Conservation (phyloP, 208 protist genomes). For the Trypanosomatidae sp. region DNA sequence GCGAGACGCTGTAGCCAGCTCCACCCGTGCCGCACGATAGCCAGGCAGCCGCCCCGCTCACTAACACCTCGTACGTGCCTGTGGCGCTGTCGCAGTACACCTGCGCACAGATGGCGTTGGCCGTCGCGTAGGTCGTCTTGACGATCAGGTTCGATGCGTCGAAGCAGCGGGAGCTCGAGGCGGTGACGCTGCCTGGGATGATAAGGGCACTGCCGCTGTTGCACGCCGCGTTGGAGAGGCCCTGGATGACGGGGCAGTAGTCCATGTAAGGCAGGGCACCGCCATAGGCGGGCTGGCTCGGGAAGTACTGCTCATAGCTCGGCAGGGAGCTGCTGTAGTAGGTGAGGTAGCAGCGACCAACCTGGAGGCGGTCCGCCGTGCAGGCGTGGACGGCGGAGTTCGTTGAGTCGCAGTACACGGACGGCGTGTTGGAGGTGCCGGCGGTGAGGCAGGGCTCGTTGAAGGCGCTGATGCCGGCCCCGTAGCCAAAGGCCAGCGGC, state of each 20-base stretch:
- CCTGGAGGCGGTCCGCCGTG: conserved; percentile 28
- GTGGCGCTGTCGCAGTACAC: conserved; percentile 21
- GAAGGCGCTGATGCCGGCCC: conserved; percentile 50
- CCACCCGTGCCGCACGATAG: conserved; percentile 17
- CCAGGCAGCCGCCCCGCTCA: conserved; percentile 11
- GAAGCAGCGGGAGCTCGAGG: conserved; percentile 5
- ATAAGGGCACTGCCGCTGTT: background rate
- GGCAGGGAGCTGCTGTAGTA: conserved; percentile 18
- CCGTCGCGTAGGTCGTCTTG: background rate
- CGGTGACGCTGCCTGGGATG: conserved; percentile 22
- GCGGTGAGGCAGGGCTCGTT: conserved; percentile 35
- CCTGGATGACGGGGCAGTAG: conserved; percentile 51
- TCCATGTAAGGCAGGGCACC: conserved; percentile 38
- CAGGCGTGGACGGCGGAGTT: conserved; percentile 21
- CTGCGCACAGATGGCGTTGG: conserved; percentile 22
- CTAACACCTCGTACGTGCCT: conserved; percentile 21
- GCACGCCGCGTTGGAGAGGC: conserved; percentile 29
- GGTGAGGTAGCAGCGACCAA: conserved; percentile 38
- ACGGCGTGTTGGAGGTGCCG: conserved; percentile 26
- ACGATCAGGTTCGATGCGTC: conserved; percentile 4
- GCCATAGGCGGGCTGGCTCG: conserved; percentile 9
- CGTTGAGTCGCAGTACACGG: conserved; percentile 55
- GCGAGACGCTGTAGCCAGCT: conserved; percentile 6
- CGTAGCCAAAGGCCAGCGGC: conserved; percentile 60
- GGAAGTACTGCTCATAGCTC: conserved; percentile 50